Base-by-base conservation (phyloP, 2,329 filamentous ascomycete species). In the Cyclaneusma minus region DNA sequence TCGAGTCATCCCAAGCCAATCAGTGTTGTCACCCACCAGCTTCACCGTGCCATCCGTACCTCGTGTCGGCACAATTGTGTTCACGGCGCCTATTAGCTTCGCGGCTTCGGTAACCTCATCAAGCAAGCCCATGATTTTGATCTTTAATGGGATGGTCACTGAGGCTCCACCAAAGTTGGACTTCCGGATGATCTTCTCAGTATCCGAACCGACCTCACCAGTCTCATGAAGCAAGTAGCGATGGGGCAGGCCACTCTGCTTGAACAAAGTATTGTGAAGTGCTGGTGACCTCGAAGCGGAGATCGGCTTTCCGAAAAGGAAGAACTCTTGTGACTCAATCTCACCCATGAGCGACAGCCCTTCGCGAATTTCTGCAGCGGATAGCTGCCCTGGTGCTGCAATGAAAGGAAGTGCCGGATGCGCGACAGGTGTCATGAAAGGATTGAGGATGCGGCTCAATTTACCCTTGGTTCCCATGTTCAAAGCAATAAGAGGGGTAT, bases 381-480 rank as follows among this genome's bases (percentile, higher is more conserved):
- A 92, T 26, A 98, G 64, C 45, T 98, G 89, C 2, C 89, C 89
- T 4, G 89, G 87, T 0, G 89, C 89, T 20, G 89, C 87, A 47
- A 89, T 89, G 54, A 85, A 83, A 0, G 87, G 84, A n/a, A 95
- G 62, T 8, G 66, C 67, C 2, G 83, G 80, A 48, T 95, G 89
- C 3, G 83, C 84, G 9, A 98, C 89, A 0, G 89, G 89, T 0
- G 89, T 95, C 58, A 98, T 71, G 59, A 95, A 95, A 16, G 68
- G 63, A 51, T 98, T 98, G 31, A 91, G 58, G 22, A 98, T 76
- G 17, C 89, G 75, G 44, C 83, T 93, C 21, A 94, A 64, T 55
- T 93, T 89, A 25, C 89, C 89, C 14, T 68, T 60, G 24, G 70
- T 61, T 16, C 87, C 85, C 87, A 98, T 95, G 53, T 98, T 98